phyloP scores from a whole-genome alignment of 129 eudicot genomes.

The Artemisia annua region DNA sequence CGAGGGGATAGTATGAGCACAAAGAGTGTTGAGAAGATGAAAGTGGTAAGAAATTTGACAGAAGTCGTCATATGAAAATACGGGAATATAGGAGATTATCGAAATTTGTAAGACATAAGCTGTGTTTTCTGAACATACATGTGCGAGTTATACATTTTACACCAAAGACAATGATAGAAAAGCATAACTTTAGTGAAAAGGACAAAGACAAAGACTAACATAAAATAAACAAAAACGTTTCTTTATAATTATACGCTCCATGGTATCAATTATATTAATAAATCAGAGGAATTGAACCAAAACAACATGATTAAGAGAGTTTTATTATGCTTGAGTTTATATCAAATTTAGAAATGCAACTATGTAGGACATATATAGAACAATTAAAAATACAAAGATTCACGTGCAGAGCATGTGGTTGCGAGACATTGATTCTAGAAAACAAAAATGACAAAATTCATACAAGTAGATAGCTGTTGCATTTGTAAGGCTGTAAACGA shows the following conservation, averaged over 20 bases:
- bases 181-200: slow-evolving; percentile 10
- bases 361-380: neutral
- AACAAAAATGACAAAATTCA: neutral
- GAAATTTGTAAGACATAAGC: neutral
- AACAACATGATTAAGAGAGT: neutral
- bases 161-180: slow-evolving; percentile 12
- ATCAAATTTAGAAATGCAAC: neutral
- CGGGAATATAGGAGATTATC: slow-evolving; percentile 7
- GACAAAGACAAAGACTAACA: neutral
- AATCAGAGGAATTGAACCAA: neutral
- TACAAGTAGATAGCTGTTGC: neutral
- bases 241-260: neutral
- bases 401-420: slow-evolving; percentile 25
- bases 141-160: slow-evolving; percentile 16
- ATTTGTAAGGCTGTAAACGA: no score
- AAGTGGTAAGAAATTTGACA: neutral
- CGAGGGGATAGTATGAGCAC: neutral
- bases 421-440: neutral
- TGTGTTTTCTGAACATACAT: slow-evolving; percentile 17
- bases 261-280: neutral
- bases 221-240: neutral
- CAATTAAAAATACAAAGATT: slow-evolving; percentile 9
- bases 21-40: slow-evolving; percentile 1
- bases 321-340: neutral
- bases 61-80: slow-evolving; percentile 15